Evolutionary conservation across 441 rosid genomes (phyloP), one percentile per base, ranked within the genome.

Genomic region (Euphorbia celastroides): DNA sequence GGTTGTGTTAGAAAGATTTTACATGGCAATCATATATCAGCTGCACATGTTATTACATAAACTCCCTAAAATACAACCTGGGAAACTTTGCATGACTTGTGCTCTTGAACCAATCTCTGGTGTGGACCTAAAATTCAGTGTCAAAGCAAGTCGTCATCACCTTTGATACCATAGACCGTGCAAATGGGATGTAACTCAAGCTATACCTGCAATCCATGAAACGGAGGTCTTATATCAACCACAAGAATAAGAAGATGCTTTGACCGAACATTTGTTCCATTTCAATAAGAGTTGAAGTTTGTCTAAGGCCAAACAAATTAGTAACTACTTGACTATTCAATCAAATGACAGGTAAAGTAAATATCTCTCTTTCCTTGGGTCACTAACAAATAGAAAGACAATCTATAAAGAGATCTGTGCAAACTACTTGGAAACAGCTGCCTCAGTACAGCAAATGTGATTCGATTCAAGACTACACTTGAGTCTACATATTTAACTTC

Each of bases 181-280:
- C 97, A 48, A 93, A 93, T 30, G 99, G 99, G 70, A 91, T 81
- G 82, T 89, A 93, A 86, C 99, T 93, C 88, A 89, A 82, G 84
- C 97, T 89, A 72, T 93, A 93, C 97, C 99, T 93, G 84, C 56
- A 63, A 64, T 71, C 69, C 56, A 68, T 42, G 62, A 41, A 64
- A 59, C 11, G n/a, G n/a, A n/a, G n/a, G n/a, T n/a, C n/a, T n/a
- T n/a, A n/a, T n/a, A n/a, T n/a, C n/a, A n/a, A n/a, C n/a, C n/a
- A n/a, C 23, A 58, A 66, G 55, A 79, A 38, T 28, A 28, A 0
- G 26, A 36, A 14, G 38, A 55, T 34, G 59, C 42, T 52, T 6
- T 22, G n/a, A n/a, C n/a, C n/a, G n/a, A 34, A 42, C 31, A n/a
- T n/a, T n/a, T 20, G 65, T 62, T 51, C 56, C 56, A 55, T 46